Conservation (phyloP, 2,329 filamentous ascomycete species). For the Neofusicoccum parvum region DNA sequence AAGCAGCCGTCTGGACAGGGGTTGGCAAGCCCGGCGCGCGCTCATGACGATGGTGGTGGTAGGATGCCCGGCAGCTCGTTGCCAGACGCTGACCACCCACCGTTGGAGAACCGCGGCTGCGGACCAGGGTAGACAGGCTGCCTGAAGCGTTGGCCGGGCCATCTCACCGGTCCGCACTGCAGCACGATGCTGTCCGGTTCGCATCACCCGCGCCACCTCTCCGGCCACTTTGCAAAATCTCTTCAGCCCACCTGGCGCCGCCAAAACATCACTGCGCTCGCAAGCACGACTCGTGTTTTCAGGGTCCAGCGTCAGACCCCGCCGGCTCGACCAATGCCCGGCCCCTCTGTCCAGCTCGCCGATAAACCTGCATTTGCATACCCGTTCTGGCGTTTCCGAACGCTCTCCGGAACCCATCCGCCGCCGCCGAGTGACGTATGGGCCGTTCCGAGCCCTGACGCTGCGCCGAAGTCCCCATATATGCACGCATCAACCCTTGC, state of each 20-base stretch:
- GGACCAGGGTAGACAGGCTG: not conserved
- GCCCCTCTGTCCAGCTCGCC: not conserved
- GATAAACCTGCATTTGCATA: not conserved
- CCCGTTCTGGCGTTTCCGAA: not conserved
- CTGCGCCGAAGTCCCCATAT: not conserved
- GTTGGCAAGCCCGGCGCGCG: not conserved
- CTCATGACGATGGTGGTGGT: conserved; percentile 3
- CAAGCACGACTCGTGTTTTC: conserved; percentile 10
- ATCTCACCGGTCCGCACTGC: not conserved
- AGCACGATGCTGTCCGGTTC: not conserved
- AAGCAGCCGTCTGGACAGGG: not conserved
- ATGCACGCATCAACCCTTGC: not conserved
- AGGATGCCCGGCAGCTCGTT: not conserved
- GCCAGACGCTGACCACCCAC: conserved; percentile 7
- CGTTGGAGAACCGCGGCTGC: not conserved
- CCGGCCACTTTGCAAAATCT: not conserved
- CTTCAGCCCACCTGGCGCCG: not conserved
- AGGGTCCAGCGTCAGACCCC: conserved; percentile 8
- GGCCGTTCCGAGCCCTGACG: conserved; percentile 5
- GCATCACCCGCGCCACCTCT: not conserved
- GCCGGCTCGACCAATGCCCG: conserved; percentile 1
- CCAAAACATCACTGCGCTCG: not conserved
- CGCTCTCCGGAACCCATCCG: not conserved
- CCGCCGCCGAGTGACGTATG: conserved; percentile 8
- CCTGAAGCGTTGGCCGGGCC: not conserved